Conservation (phyloP, 2,329 filamentous ascomycete genomes). For the Aspergillus bombycis region DNA sequence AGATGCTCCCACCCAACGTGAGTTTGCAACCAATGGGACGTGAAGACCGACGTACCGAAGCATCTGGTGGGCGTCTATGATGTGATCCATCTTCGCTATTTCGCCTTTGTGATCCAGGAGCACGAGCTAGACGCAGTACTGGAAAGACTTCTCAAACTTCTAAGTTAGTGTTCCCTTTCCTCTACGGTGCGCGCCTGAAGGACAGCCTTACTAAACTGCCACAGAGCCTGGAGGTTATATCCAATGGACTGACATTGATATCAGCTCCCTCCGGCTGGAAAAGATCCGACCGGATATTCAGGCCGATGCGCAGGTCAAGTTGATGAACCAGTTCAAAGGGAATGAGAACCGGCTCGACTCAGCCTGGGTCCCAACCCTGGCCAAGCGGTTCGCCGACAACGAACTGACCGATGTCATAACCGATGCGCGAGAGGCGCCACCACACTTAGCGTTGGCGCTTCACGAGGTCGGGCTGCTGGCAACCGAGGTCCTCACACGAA, state of each 20-base stretch:
- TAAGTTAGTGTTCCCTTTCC: background rate
- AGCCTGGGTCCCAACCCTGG: background rate
- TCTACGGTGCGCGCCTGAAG: background rate
- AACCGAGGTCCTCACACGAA: background rate
- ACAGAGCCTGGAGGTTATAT: background rate
- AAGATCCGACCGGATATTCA: background rate
- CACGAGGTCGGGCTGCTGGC: background rate
- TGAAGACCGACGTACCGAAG: background rate
- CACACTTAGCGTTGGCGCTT: background rate
- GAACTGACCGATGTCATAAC: background rate
- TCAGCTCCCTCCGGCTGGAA: background rate
- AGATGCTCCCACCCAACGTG: constrained; percentile 7
- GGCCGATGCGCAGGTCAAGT: background rate
- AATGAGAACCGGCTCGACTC: background rate
- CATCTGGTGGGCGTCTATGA: constrained; percentile 3
- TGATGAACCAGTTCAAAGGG: background rate
- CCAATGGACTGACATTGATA: background rate
- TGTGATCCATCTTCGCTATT: constrained; percentile 1
- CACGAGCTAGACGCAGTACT: background rate
- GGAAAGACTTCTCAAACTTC: background rate
- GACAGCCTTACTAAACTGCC: background rate
- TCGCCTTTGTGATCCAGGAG: constrained; percentile 4
- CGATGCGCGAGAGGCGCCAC: background rate
- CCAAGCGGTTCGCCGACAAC: background rate
- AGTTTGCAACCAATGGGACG: constrained; percentile 4